Conservation (phyloP, 805 yeast genomes). For the Barnettozyma californica region DNA sequence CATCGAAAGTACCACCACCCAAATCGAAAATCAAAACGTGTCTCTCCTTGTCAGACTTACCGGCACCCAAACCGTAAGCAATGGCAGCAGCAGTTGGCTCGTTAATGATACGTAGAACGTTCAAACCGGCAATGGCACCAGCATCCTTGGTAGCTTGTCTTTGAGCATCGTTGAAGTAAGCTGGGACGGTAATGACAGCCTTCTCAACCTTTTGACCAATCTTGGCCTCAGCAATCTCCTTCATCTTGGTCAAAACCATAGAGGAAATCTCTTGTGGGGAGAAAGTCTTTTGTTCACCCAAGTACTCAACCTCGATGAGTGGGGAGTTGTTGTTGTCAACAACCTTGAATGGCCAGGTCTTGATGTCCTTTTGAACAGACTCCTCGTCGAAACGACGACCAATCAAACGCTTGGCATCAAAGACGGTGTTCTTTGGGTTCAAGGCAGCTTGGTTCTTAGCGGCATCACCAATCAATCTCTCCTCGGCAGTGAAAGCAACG, state of each 20-base stretch:
- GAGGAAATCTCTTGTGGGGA: constrained; percentile 74
- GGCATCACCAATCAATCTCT: constrained; percentile 78
- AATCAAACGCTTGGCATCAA: constrained; percentile 79
- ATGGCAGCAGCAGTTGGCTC: constrained; percentile 96
- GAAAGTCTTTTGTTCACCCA: constrained; percentile 63
- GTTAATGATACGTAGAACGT: constrained; percentile 71
- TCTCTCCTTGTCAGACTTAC: constrained; percentile 73
- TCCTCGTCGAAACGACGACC: constrained; percentile 75
- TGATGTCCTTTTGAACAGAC: constrained; percentile 81
- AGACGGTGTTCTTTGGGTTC: constrained; percentile 71
- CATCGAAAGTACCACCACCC: constrained; percentile 99
- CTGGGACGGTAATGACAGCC: constrained; percentile 77
- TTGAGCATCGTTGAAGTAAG: constrained; percentile 75
- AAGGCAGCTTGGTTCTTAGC: constrained; percentile 82
- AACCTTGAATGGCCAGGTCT: constrained; percentile 83
- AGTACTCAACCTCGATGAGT: constrained; percentile 63
- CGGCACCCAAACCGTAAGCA: constrained; percentile 97
- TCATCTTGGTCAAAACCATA: constrained; percentile 78
- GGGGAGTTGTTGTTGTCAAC: constrained; percentile 62
- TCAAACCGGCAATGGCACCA: constrained; percentile 75
- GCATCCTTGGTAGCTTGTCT: constrained; percentile 82
- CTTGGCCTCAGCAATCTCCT: constrained; percentile 74
- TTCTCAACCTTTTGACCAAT: constrained; percentile 66
- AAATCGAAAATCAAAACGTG: constrained; percentile 90
- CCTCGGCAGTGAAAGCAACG: constrained; percentile 75